These are phyloP conservation scores for Achlya hypogyna DNA, from an alignment of 352 stramenopile genomes.

Conservation along the genomic window DNA sequence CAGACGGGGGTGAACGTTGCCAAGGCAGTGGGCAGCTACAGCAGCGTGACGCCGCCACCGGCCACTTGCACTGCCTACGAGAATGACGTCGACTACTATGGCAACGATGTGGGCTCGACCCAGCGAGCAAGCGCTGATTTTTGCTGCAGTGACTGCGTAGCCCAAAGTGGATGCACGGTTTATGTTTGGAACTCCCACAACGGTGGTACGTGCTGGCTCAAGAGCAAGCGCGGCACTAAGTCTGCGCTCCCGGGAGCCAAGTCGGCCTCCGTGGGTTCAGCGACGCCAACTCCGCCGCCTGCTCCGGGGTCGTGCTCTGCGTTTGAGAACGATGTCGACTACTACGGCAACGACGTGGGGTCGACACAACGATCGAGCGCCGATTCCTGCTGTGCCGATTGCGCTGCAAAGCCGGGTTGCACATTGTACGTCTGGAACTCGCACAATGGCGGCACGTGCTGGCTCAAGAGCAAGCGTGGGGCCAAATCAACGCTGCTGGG, in stretches of 20 bases:
- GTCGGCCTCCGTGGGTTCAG: too few relatives aligned
- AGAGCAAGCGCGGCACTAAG: not conserved
- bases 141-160: not conserved
- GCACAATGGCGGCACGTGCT: slow-evolving; percentile 18
- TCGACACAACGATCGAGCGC: slow-evolving; percentile 22
- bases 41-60: not conserved
- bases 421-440: slow-evolving; percentile 13
- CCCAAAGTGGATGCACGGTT: not conserved
- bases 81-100: slow-evolving; percentile 7
- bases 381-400: slow-evolving; percentile 18
- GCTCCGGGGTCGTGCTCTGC: not conserved
- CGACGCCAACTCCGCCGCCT: not conserved
- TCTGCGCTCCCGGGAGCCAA: too few relatives aligned
- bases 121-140: not conserved
- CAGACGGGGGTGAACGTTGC: slow-evolving; percentile 28
- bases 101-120: not conserved
- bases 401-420: slow-evolving; percentile 19
- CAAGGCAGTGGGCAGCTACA: not conserved
- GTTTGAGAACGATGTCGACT: slow-evolving; percentile 23
- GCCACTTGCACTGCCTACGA: not conserved
- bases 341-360: slow-evolving; percentile 25
- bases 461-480: slow-evolving; percentile 16
- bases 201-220: slow-evolving; percentile 14
- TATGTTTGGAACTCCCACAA: not conserved
- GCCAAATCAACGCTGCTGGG: not conserved